Evolutionary conservation across 805 yeast species (phyloP), one percentile per base, ranked within the genome.

Genomic region (Zygosaccharomyces kombuchaensis): DNA sequence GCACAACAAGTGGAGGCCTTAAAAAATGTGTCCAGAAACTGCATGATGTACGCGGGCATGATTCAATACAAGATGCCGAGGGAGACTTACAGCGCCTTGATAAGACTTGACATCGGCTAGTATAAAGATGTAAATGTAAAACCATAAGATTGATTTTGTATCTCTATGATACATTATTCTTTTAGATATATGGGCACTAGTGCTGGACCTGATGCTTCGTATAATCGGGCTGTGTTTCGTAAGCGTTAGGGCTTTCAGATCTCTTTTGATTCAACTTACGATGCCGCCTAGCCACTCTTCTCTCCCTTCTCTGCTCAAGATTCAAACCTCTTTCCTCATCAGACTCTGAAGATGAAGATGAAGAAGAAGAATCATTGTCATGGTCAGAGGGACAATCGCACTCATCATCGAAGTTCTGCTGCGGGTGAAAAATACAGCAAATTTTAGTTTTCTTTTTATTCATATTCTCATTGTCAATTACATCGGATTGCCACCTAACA

Each of bases 21-120:
- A 58, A 72, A 73, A 41, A 75, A 75, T 50, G 73, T 84, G 52
- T 88, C 96, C 2, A 84, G 81, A 63, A 88, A 88, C 65, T 85
- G 96, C 65, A 88, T 90, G 89, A 80, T 90, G 2, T 91, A 84
- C 64, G 96, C 97, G 6, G 98, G 97, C 50, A 84, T 91, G 82
- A 83, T 90, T 30, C 95, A 87, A 67, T 89, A 86, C 67, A 82
- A 84, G 62, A 87, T 90, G 95, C 95, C 96, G 7, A 69, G 75
- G 45, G 95, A 87, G 56, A 82, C 87, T 0, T 87, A 85, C 62
- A 80, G 86, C 54, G 74, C 80, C 34, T 69, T 86, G 58, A 80
- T 84, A 26, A 78, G 75, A 50, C 66, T 86, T 47, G 95, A 86
- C 60, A 68, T 72, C 19, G 62, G 63, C 10, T 50, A 31, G 16